A percentile compares a stretch with the other conserved stretches of the same genome.
Evolutionary conservation across 2,329 filamentous ascomycete genomes (phyloP).

Genomic region (Claviceps sp.): DNA sequence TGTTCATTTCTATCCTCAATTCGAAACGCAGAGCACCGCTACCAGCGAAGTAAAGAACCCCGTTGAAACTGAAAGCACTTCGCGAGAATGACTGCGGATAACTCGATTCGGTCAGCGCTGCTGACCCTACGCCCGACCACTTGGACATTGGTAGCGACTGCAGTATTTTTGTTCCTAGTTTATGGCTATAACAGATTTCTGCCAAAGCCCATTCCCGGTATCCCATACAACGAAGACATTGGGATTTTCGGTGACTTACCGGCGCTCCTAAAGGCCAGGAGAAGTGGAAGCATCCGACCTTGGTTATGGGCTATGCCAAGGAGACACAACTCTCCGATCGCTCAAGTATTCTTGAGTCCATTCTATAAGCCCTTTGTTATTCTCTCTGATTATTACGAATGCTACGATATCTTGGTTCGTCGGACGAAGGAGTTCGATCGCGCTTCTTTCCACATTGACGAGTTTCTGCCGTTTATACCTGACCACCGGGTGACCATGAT

Average conservation of each 20-base stretch:
- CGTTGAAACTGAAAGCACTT: neutral
- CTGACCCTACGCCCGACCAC: neutral
- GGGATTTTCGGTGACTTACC: neutral
- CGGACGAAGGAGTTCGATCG: neutral
- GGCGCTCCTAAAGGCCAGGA: neutral
- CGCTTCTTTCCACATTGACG: neutral
- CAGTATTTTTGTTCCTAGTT: neutral
- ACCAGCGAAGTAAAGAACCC: too few relatives aligned
- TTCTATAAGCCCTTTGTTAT: neutral
- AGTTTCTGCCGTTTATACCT: neutral
- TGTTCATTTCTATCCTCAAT: neutral
- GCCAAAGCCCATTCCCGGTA: neutral
- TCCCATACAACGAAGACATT: neutral
- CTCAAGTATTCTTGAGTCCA: neutral
- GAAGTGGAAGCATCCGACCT: neutral
- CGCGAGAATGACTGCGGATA: neutral
- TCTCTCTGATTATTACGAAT: neutral
- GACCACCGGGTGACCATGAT: constrained; percentile 17
- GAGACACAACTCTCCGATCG: neutral
- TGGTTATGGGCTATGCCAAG: neutral
- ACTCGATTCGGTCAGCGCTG: neutral
- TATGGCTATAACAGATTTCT: neutral
- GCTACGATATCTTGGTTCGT: neutral
- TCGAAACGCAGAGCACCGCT: neutral
- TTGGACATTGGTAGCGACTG: neutral